Percentiles rank a stretch among this genome's conserved stretches.
Conservation (phyloP, 2,329 filamentous ascomycete species). For the Ophiocordyceps sinensis region DNA sequence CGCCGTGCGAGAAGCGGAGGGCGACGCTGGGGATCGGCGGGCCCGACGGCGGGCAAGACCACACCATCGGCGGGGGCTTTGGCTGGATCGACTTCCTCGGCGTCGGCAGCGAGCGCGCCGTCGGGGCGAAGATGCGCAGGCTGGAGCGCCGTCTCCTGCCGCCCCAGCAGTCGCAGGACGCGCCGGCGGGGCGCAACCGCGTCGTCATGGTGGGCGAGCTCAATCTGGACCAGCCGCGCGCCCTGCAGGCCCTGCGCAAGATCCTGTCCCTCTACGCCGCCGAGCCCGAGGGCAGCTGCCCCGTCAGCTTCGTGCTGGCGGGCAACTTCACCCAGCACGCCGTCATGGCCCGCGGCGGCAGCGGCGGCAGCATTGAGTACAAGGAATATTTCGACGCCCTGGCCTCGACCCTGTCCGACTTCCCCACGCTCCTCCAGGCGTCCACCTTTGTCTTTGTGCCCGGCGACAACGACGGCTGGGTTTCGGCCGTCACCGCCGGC, state of each 20-base stretch:
- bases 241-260: slow-evolving; percentile 65
- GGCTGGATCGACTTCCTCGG: slow-evolving; percentile 97
- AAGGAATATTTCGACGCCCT: slow-evolving; percentile 91
- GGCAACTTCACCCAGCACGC: slow-evolving; percentile 67
- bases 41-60: slow-evolving; percentile 39
- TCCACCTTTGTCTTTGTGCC: slow-evolving; percentile 88
- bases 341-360: slow-evolving; percentile 52
- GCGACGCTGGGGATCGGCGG: slow-evolving; percentile 60
- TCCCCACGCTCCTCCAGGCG: slow-evolving; percentile 60
- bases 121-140: slow-evolving; percentile 68
- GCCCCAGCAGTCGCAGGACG: slow-evolving; percentile 18
- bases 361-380: slow-evolving; percentile 80
- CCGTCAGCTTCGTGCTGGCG: slow-evolving; percentile 67
- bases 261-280: slow-evolving; percentile 61
- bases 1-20: slow-evolving; percentile 74
- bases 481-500: slow-evolving; percentile 67
- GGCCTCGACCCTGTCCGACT: slow-evolving; percentile 70
- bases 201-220: slow-evolving; percentile 74
- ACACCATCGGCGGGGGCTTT: slow-evolving; percentile 65
- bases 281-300: slow-evolving; percentile 48
- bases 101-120: slow-evolving; percentile 74
- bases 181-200: slow-evolving; percentile 29
- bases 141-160: slow-evolving; percentile 56
- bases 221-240: slow-evolving; percentile 72
- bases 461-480: slow-evolving; percentile 96